Evolutionary conservation across 768 basidiomycete genomes (phyloP).

Genomic region (Trametes villosa): DNA sequence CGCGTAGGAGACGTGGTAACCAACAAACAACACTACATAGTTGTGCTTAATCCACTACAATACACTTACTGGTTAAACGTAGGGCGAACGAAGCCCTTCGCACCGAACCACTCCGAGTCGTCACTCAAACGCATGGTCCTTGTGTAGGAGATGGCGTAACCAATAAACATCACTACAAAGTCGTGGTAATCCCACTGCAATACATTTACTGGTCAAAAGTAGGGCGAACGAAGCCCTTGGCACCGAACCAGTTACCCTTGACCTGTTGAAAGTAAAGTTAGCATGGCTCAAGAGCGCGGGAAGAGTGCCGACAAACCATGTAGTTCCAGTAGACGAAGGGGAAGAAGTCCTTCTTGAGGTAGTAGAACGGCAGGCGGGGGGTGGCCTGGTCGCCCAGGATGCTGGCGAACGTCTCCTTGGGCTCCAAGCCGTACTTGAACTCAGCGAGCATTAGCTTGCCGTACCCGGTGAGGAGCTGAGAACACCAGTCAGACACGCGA

Average conservation of each 20-base stretch:
- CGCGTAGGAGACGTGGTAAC: neutral
- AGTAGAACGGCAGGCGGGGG: slow-evolving; percentile 78
- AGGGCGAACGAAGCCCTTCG: slow-evolving; percentile 45
- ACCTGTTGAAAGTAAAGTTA: slow-evolving; percentile 27
- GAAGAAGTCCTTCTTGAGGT: slow-evolving; percentile 84
- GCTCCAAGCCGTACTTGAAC: slow-evolving; percentile 90
- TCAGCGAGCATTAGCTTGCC: slow-evolving; percentile 87
- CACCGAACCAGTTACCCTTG: slow-evolving; percentile 54
- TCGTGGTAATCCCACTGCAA: neutral
- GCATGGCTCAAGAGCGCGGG: neutral
- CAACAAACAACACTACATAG: neutral
- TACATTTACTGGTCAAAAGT: slow-evolving; percentile 32
- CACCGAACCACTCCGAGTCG: slow-evolving; percentile 59
- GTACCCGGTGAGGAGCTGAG: slow-evolving; percentile 78
- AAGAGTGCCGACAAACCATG: slow-evolving; percentile 51
- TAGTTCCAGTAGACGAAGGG: slow-evolving; percentile 79
- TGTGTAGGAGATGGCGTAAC: too few species aligned
- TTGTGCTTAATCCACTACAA: neutral
- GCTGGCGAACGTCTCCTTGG: slow-evolving; percentile 81
- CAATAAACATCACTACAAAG: neutral
- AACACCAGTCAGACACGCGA: neutral
- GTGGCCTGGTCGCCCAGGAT: slow-evolving; percentile 76
- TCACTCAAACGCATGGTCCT: too few species aligned
- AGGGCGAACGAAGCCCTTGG: slow-evolving; percentile 45
- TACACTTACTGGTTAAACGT: slow-evolving; percentile 32